A percentile compares a stretch with the other conserved stretches of the same genome.
phyloP scores from a whole-genome alignment of 2,329 filamentous ascomycete species.

The Pseudogymnoascus sp. region DNA sequence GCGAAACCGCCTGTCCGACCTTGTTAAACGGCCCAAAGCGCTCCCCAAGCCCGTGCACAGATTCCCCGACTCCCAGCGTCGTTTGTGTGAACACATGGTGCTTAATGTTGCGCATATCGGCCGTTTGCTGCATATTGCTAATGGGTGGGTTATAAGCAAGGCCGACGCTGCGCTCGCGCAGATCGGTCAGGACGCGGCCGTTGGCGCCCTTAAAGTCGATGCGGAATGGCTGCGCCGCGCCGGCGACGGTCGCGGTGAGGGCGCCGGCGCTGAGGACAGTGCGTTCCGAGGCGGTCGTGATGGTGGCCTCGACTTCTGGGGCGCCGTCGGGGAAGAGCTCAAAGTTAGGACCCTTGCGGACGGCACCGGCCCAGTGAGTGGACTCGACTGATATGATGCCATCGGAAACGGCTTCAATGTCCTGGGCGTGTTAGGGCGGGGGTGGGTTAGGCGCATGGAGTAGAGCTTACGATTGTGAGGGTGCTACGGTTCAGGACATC shows the following conservation, averaged over 20 bases:
- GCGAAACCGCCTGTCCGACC: constrained; percentile 59
- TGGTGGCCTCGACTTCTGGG: constrained; percentile 33
- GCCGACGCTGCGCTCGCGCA: constrained; percentile 47
- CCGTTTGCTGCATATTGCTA: constrained; percentile 43
- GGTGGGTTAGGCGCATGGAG: neutral
- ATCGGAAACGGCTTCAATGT: constrained; percentile 48
- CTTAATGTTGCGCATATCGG: constrained; percentile 43
- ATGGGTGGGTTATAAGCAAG: constrained; percentile 47
- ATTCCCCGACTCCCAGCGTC: constrained; percentile 50
- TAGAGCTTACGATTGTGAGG: constrained; percentile 37
- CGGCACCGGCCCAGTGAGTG: constrained; percentile 48
- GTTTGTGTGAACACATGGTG: constrained; percentile 52
- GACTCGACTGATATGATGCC: constrained; percentile 52
- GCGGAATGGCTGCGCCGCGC: constrained; percentile 42
- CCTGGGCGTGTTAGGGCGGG: constrained; percentile 26
- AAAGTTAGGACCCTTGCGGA: constrained; percentile 45
- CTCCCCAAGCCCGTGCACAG: constrained; percentile 66
- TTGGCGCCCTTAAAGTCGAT: constrained; percentile 46
- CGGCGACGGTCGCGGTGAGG: constrained; percentile 43
- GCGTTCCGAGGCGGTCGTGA: constrained; percentile 34
- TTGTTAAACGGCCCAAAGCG: constrained; percentile 71
- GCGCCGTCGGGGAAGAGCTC: constrained; percentile 47
- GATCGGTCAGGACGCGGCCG: constrained; percentile 43
- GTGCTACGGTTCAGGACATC: constrained; percentile 49
- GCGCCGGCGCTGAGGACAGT: constrained; percentile 44